These are phyloP conservation scores for Tolypocladium inflatum DNA, from an alignment of 2,329 filamentous ascomycete genomes.

Conservation along the genomic window DNA sequence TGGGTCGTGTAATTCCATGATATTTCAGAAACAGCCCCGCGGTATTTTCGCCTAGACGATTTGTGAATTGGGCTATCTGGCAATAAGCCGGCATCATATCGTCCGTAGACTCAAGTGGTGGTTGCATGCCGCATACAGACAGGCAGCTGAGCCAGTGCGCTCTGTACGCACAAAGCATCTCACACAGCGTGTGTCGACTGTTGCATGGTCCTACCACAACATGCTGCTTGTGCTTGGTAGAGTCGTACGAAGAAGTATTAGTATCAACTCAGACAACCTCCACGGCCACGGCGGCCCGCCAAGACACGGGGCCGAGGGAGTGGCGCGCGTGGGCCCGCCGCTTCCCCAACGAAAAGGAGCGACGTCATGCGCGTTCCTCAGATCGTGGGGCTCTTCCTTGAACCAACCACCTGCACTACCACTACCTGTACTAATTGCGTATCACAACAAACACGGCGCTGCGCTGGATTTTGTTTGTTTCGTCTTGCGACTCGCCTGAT, in stretches of 20 bases:
- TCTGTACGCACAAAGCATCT: neutral
- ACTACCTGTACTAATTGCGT: neutral
- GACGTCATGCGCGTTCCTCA: conserved; percentile 6
- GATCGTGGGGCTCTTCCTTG: neutral
- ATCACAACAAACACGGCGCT: neutral
- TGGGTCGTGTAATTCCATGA: conserved; percentile 21
- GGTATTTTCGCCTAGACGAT: neutral
- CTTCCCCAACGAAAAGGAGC: conserved; percentile 15
- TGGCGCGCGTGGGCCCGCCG: neutral
- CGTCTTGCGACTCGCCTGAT: neutral
- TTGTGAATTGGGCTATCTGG: neutral
- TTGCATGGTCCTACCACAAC: too few relatives aligned
- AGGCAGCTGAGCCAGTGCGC: neutral
- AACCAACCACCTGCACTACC: neutral
- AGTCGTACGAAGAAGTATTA: too few relatives aligned
- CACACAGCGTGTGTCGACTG: neutral
- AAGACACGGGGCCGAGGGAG: neutral
- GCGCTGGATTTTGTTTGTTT: neutral
- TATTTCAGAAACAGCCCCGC: conserved; percentile 1
- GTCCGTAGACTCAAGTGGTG: neutral
- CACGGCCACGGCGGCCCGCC: neutral
- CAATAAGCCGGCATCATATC: neutral
- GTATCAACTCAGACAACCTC: neutral
- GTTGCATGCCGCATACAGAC: neutral
- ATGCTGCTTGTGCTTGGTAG: too few relatives aligned